Evolutionary conservation across 2,329 filamentous ascomycete genomes (phyloP), one percentile per base, ranked within the genome.

Genomic region (Tolypocladium album): DNA sequence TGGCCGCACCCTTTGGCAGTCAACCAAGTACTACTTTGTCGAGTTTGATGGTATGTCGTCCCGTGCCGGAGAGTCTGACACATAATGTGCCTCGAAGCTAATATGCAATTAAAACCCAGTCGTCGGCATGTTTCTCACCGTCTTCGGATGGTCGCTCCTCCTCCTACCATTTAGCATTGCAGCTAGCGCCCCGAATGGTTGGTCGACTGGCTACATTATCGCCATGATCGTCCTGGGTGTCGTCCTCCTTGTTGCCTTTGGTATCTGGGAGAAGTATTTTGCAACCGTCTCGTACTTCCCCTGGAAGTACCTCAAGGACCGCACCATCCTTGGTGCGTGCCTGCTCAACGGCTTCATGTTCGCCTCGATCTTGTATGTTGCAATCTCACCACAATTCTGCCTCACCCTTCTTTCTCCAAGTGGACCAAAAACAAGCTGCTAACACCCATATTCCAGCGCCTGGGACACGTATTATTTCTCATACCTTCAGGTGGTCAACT

Each of bases 271-370:
- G 71, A 77, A 72, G 17, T 85, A 73, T 56, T 73, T 82, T 57
- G 82, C 86, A 0, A 78, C 78, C 0, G 79, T 81, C 60, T 80
- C 81, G 24, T 81, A 88, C 70, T 76, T 88, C 56, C 82, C 79
- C 3, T 82, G 75, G 67, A 70, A 73, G 62, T 74, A 83, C 67
- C 72, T 84, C 64, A 74, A 75, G 58, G 72, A 81, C 59, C 71
- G 75, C 40, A 82, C 79, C n/a, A 74, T 82, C 56, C 69, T 82
- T 3, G 78, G 78, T 2, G 72, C 77, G 13, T 79, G 75, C 62
- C 59, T 75, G 58, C 67, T 74, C 6, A 72, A 76, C 57, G 71
- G 68, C 53, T 60, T 75, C 67, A 75, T 76, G 69, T 78, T 73
- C 64, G 61, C 69, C 59, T 77, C 72, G 34, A 75, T 71, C 66